phyloP scores from a whole-genome alignment of 495 filamentous ascomycete species.

The Tuber calosporum region DNA sequence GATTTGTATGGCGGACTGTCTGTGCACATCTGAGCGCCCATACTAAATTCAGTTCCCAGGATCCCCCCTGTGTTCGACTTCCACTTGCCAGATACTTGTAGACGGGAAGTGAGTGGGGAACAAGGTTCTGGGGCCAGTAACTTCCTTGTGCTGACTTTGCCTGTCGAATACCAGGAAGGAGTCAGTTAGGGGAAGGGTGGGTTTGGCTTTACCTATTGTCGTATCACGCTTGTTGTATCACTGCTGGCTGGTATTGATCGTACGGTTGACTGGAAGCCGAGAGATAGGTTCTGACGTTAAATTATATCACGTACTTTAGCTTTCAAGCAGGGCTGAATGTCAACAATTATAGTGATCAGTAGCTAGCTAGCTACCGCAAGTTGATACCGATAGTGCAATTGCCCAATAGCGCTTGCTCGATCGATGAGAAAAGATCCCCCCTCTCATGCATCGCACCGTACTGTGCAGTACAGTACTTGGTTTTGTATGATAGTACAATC shows the following conservation, averaged over 20 bases:
- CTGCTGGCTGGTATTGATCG: neutral
- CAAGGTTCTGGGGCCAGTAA: neutral
- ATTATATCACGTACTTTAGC: no score
- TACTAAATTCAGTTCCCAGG: no score
- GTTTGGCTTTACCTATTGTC: neutral
- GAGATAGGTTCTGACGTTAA: neutral
- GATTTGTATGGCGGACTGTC: no score
- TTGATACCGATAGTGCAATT: neutral
- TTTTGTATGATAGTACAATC: neutral
- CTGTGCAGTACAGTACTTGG: neutral
- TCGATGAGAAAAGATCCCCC: neutral
- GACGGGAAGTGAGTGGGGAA: neutral
- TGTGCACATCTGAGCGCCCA: no score
- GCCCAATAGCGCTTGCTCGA: neutral
- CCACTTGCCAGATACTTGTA: no score
- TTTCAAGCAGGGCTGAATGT: neutral
- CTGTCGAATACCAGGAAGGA: neutral
- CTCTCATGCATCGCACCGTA: no score
- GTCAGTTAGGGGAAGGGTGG: no score
- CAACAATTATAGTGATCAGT: no score
- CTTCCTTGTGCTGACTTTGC: neutral
- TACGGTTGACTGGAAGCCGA: neutral
- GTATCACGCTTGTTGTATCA: neutral
- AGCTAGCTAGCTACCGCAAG: no score
- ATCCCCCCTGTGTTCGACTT: no score